These are phyloP conservation scores for Penicillium sp. DNA, from an alignment of 2,329 filamentous ascomycete genomes.

Conservation along the genomic window DNA sequence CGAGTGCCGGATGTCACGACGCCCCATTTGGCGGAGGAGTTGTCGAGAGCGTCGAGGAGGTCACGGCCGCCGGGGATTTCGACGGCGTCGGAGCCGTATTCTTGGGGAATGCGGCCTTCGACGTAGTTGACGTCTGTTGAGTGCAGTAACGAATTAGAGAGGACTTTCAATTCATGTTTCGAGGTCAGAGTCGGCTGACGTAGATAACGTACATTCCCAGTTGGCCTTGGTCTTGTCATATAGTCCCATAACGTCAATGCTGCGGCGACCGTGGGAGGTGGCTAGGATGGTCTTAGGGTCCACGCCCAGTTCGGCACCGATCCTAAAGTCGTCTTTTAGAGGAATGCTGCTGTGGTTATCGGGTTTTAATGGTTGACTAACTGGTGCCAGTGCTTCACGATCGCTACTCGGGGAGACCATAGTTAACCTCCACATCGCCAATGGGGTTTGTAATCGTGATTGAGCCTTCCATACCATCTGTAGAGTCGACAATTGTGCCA, in stretches of 20 bases:
- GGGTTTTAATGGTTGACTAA: conserved; percentile 36
- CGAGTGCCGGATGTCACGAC: conserved; percentile 76
- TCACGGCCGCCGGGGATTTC: conserved; percentile 82
- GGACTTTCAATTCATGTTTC: conserved; percentile 1
- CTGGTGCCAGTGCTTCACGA: conserved; percentile 66
- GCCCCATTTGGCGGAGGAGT: conserved; percentile 71
- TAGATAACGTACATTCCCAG: conserved; percentile 75
- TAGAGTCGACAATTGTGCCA: conserved; percentile 52
- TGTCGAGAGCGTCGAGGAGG: conserved; percentile 68
- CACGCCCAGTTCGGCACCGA: conserved; percentile 78
- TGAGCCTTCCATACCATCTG: conserved; percentile 39
- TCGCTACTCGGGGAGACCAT: conserved; percentile 56
- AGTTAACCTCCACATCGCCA: conserved; percentile 48
- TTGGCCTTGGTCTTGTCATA: conserved; percentile 84
- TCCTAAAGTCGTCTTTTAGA: conserved; percentile 29
- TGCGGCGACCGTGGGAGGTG: conserved; percentile 87
- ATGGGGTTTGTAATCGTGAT: neutral
- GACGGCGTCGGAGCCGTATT: conserved; percentile 74
- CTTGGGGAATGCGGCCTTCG: conserved; percentile 75
- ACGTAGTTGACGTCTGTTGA: conserved; percentile 72
- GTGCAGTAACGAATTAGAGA: neutral
- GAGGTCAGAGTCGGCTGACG: neutral
- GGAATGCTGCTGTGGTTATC: neutral
- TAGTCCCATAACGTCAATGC: conserved; percentile 80
- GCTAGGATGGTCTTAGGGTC: conserved; percentile 81